Conservation (phyloP, 495 filamentous ascomycete genomes). For the Jackrogersella multiformis region DNA sequence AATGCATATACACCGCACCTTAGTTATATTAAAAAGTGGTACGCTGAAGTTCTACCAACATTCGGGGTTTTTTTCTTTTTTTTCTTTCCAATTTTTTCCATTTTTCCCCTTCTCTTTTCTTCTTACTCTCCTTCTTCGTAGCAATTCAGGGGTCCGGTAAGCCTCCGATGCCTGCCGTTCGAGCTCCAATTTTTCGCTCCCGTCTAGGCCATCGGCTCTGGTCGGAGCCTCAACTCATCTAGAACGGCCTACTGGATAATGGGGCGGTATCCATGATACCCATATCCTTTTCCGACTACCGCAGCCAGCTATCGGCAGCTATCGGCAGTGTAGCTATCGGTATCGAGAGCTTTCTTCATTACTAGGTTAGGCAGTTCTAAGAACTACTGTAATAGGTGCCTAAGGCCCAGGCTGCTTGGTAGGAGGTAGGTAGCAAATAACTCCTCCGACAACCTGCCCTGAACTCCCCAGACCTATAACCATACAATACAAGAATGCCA, state of each 20-base stretch:
- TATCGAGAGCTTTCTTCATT: conserved; percentile 11
- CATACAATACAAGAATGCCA: conserved; percentile 24
- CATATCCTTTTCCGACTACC: conserved; percentile 29
- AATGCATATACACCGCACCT: conserved; percentile 19
- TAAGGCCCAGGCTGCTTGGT: too few species aligned
- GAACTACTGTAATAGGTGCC: background rate
- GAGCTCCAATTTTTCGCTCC: conserved; percentile 36
- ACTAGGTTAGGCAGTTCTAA: conserved; percentile 11
- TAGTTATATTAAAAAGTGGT: conserved; percentile 16
- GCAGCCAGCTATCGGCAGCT: background rate
- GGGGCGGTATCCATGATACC: conserved; percentile 17
- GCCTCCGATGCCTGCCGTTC: conserved; percentile 31
- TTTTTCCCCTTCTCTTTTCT: too few species aligned
- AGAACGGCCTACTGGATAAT: conserved; percentile 15
- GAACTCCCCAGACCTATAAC: background rate
- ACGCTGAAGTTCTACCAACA: conserved; percentile 4
- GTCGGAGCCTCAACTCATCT: conserved; percentile 37
- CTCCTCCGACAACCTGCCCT: too few species aligned
- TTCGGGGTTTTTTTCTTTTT: too few species aligned
- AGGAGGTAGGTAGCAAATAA: background rate
- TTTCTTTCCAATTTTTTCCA: too few species aligned
- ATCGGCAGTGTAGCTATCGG: background rate
- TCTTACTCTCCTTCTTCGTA: background rate
- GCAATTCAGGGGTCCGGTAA: conserved; percentile 24
- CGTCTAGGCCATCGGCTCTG: conserved; percentile 23